A percentile compares a stretch with the other conserved stretches of the same genome.
phyloP scores from a whole-genome alignment of 331 rosid species.

The Malus hybrid region DNA sequence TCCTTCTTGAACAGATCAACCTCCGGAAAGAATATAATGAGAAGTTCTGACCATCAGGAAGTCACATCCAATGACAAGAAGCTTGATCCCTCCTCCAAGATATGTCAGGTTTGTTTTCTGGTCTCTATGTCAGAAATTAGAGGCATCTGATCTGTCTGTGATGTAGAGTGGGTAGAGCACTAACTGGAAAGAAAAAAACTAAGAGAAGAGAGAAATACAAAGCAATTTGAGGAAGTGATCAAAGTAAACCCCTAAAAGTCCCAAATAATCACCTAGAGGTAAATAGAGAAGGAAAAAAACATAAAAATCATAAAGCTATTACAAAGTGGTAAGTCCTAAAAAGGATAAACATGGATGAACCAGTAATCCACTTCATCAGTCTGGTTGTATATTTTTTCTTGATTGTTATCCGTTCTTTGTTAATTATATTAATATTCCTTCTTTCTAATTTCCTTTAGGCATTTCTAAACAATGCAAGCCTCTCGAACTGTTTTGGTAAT shows the following conservation, averaged over 20 bases:
- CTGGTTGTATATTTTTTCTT: background rate
- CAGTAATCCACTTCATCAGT: background rate
- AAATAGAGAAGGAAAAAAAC: background rate
- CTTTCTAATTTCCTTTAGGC: conserved; percentile 31
- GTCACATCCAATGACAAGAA: conserved; percentile 21
- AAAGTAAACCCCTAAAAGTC: background rate
- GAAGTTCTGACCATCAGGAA: conserved; percentile 21
- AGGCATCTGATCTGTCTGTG: conserved; percentile 1
- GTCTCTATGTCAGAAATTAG: background rate
- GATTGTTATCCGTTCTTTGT: background rate
- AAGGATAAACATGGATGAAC: background rate
- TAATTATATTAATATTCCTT: background rate
- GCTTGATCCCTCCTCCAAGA: conserved; percentile 13
- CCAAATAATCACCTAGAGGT: background rate
- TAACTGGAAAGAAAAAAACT: background rate
- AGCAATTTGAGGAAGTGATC: background rate
- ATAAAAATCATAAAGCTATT: background rate
- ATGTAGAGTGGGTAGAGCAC: background rate
- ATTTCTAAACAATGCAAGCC: conserved; percentile 26
- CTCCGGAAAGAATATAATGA: conserved; percentile 17
- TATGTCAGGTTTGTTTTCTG: conserved; percentile 29
- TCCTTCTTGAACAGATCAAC: conserved; percentile 22
- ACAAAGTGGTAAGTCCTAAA: background rate
- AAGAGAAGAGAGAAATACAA: background rate
- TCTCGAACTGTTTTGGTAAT: conserved; percentile 38